Evolutionary conservation across 192 early-diverging fungal species (phyloP), one percentile per base, ranked within the genome.

Genomic region (Backusella macrospora): DNA sequence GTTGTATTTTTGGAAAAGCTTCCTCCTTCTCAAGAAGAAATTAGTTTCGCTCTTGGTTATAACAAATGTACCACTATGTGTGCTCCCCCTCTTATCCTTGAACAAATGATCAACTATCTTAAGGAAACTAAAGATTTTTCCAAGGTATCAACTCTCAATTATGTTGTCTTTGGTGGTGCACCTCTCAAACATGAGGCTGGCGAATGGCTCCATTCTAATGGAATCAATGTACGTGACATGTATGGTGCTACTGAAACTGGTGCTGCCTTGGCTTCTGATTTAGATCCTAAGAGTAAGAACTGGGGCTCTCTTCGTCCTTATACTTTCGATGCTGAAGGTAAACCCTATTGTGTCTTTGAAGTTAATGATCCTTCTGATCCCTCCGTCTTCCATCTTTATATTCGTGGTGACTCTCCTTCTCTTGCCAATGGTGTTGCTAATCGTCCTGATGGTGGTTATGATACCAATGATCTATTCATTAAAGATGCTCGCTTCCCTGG

Each of bases 391-490:
- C 76, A 72, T 45, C 62, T 78, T 14, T 40, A 68, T 16, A 46
- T 78, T 13, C 18, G 16, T 12, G 13, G 47, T 13, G 59, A 40
- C 29, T 45, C 46, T 64, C 76, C 76, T 46, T 38, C 7, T 23
- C 14, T 78, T 7, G 76, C 76, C 9, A 43, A 65, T 13, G 70
- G 64, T 6, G 43, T 73, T 8, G 6, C 38, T 16, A 73, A 73
- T 44, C 71, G 76, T 40, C 34, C 59, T 9, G 76, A 78, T 45
- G 76, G 76, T 4, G 48, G 34, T 13, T 73, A 74, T 66, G 77
- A 52, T 21, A 78, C 77, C 12, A 78, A 74, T 6, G 77, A 78
- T 62, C 29, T 78, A 6, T 73, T 74, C 16, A 48, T 6, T 39
- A 46, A 42, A 52, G 47, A 47, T 6, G 3, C 76, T 7, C 15